Percentiles rank a stretch among this genome's conserved stretches.
Evolutionary conservation across 2,329 filamentous ascomycete species (phyloP).

Genomic region (Diaporthe capsici): DNA sequence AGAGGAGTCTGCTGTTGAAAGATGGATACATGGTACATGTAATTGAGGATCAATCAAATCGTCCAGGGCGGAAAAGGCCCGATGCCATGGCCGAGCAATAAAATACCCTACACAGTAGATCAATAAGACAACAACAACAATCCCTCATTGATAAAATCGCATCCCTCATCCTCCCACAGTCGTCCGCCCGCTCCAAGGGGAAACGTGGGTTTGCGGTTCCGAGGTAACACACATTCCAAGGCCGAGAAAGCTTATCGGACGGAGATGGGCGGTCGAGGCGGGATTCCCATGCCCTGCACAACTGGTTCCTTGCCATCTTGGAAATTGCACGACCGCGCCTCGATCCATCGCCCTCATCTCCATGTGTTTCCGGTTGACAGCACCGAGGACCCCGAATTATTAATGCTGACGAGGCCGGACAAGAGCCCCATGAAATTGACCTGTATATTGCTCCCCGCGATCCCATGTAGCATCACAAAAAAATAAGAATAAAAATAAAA

Average conservation of each 20-base stretch:
- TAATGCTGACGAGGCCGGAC: conserved; percentile 16
- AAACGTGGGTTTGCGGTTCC: conserved; percentile 4
- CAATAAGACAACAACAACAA: not conserved
- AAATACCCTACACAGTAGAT: not conserved
- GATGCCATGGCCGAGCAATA: conserved; percentile 3
- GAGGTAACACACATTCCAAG: conserved; percentile 23
- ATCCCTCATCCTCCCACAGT: not conserved
- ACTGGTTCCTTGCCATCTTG: not conserved
- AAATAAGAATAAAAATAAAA: not conserved
- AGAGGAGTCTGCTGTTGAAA: not conserved
- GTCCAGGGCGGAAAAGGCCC: conserved; percentile 19
- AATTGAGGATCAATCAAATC: not conserved
- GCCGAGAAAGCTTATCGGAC: conserved; percentile 29
- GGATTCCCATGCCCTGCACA: conserved; percentile 12
- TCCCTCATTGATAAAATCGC: not conserved
- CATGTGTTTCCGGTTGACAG: conserved; percentile 29
- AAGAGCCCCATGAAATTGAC: not conserved
- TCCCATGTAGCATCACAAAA: not conserved
- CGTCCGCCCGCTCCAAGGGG: not conserved
- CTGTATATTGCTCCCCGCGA: not conserved
- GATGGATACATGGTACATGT: not conserved
- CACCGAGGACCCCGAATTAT: not conserved
- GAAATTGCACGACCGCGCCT: conserved; percentile 23
- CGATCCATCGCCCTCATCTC: conserved; percentile 17
- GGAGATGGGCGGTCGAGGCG: not conserved